Evolutionary conservation across 345 rosid genomes (phyloP).

Genomic region (Turnera subulata): DNA sequence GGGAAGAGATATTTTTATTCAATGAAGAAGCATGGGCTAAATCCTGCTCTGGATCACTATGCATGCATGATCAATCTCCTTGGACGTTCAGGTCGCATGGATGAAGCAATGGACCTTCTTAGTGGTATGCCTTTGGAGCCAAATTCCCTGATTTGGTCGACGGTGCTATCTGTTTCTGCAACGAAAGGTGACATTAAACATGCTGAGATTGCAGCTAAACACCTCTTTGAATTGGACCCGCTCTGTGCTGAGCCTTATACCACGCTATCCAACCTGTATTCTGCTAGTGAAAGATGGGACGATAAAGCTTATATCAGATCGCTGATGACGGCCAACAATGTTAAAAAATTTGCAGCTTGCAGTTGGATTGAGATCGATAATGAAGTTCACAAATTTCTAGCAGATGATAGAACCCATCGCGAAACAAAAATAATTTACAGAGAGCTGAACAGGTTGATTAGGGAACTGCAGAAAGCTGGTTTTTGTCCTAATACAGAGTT

Average conservation of each 20-base stretch:
- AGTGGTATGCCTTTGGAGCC: slow-evolving; percentile 41
- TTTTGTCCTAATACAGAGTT: slow-evolving; percentile 36
- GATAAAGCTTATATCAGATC: slow-evolving; percentile 52
- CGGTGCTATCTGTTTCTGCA: slow-evolving; percentile 43
- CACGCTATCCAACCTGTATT: slow-evolving; percentile 58
- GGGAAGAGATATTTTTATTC: slow-evolving; percentile 48
- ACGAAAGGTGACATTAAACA: slow-evolving; percentile 35
- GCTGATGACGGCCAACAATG: slow-evolving; percentile 48
- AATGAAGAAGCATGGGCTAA: slow-evolving; percentile 36
- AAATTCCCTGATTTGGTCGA: slow-evolving; percentile 48
- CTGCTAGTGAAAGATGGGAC: slow-evolving; percentile 53
- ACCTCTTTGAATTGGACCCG: slow-evolving; percentile 46
- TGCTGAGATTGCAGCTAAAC: slow-evolving; percentile 53
- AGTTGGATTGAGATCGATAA: slow-evolving; percentile 54
- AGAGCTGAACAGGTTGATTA: slow-evolving; percentile 36
- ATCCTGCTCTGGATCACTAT: slow-evolving; percentile 44
- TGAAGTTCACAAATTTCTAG: slow-evolving; percentile 50
- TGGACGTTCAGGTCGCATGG: slow-evolving; percentile 43
- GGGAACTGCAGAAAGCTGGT: slow-evolving; percentile 41
- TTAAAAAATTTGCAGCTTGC: slow-evolving; percentile 53
- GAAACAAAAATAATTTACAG: slow-evolving; percentile 38
- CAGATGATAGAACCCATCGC: slow-evolving; percentile 54
- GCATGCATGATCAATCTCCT: slow-evolving; percentile 52
- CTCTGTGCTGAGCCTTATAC: slow-evolving; percentile 52
- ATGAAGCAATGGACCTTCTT: slow-evolving; percentile 41